These are phyloP conservation scores for Hanseniaspora meyeri DNA, from an alignment of 805 yeast species.

Conservation along the genomic window DNA sequence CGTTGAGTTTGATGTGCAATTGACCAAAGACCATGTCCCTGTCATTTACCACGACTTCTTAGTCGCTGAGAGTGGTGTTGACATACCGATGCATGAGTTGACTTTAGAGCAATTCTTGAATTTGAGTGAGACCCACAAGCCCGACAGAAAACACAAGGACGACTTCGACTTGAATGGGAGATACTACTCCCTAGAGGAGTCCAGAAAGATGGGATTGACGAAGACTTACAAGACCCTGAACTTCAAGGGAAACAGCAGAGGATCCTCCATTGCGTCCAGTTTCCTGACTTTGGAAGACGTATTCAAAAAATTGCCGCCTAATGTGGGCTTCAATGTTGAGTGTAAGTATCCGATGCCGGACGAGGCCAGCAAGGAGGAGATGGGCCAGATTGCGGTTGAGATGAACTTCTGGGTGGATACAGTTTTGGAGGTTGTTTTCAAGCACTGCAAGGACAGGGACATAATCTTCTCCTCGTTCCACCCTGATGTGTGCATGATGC, in stretches of 20 bases:
- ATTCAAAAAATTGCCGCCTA: slow-evolving; percentile 65
- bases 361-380: slow-evolving; percentile 78
- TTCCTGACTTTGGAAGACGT: slow-evolving; percentile 81
- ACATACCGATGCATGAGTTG: slow-evolving; percentile 87
- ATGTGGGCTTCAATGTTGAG: slow-evolving; percentile 88
- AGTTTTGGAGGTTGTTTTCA: slow-evolving; percentile 66
- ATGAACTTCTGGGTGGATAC: slow-evolving; percentile 83
- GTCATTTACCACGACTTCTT: slow-evolving; percentile 90
- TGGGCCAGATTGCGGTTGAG: slow-evolving; percentile 75
- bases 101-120: slow-evolving; percentile 79
- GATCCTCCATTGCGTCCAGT: slow-evolving; percentile 77
- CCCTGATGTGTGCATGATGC: slow-evolving; percentile 78
- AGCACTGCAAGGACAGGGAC: slow-evolving; percentile 62
- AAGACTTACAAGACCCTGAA: slow-evolving; percentile 76
- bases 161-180: slow-evolving; percentile 5
- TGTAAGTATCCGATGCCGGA: slow-evolving; percentile 91
- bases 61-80: slow-evolving; percentile 91
- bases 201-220: slow-evolving; percentile 70
- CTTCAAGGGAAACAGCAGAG: slow-evolving; percentile 86
- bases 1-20: slow-evolving; percentile 92
- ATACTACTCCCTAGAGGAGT: slow-evolving; percentile 12
- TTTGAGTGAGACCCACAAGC: slow-evolving; percentile 24
- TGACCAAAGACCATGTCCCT: slow-evolving; percentile 82
- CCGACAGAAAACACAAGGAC: background rate
- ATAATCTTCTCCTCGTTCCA: slow-evolving; percentile 86